Base-by-base conservation (phyloP, 768 basidiomycete species). In the Tylopilus rubrobrunneus region DNA sequence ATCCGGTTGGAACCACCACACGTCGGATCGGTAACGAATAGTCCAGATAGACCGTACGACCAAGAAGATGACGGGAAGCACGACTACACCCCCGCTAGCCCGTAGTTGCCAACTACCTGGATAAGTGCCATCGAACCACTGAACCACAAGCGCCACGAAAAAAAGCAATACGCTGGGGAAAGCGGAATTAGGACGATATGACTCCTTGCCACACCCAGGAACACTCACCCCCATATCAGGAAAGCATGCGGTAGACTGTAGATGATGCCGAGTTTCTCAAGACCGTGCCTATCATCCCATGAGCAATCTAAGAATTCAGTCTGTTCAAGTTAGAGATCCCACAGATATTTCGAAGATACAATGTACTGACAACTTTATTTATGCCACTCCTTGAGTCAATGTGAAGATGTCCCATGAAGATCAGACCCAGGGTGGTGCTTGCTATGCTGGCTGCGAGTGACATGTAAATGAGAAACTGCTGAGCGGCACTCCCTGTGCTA, bases 171-270 rank as follows among this genome's bases (percentile, higher is more conserved):
- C 68, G 15, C 69, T 72, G 19, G 15, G 14, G n/a, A 31, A 23
- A 31, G 17, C 2, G 14, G 17, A 21, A 7, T 61, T 11, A 62
- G 33, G 12, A 12, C 21, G 44, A 47, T 36, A 7, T 7, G 19
- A 19, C 42, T 15, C 7, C 19, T 8, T 10, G 29, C 11, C 14
- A 34, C 3, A 37, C 17, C 14, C 28, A 33, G 33, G 29, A 21
- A 28, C 14, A 75, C 81, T 67, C 60, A 82, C 83, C 75, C 76
- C 82, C 82, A 84, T 71, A 84, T 76, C 41, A 84, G 69, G 23
- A 83, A 67, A 2, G 80, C 78, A 51, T 81, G 79, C 0, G 83
- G 83, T 10, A 84, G 59, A 53, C 78, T 78, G 53, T 81, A 82
- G 49, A 81, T 58, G 15, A 83, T 69, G 17, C 80, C 79, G 4